Conservation (phyloP, 1,139 yeast genomes). For the Yamadazyma dendronema region DNA sequence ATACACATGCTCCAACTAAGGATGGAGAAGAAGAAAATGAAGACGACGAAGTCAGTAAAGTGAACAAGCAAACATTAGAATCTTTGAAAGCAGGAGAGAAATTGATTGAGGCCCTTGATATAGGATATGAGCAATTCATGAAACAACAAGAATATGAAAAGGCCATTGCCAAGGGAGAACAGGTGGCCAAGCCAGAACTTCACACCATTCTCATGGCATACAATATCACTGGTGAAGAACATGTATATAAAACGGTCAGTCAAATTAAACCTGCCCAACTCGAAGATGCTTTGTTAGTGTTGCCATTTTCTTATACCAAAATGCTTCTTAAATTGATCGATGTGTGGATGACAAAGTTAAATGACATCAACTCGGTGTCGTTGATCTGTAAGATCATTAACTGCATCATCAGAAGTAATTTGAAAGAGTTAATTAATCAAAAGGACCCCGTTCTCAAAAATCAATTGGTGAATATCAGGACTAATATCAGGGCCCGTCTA, state of each 20-base stretch:
- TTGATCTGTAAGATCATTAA: constrained; percentile 72
- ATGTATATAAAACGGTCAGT: constrained; percentile 68
- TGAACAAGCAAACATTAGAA: constrained; percentile 82
- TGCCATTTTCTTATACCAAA: constrained; percentile 84
- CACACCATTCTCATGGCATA: constrained; percentile 72
- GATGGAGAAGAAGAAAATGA: constrained; percentile 50
- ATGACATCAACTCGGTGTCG: constrained; percentile 51
- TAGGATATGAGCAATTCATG: constrained; percentile 71
- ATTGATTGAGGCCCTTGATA: constrained; percentile 86
- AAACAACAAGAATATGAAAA: constrained; percentile 48
- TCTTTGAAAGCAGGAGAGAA: constrained; percentile 94
- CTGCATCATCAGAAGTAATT: constrained; percentile 69
- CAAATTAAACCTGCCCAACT: constrained; percentile 80
- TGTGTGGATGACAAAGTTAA: constrained; percentile 60
- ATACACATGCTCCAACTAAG: constrained; percentile 38
- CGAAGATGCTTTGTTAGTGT: constrained; percentile 86
- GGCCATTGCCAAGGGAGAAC: constrained; percentile 34
- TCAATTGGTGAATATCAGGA: constrained; percentile 58
- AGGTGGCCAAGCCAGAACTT: constrained; percentile 59
- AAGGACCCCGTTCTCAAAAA: constrained; percentile 59
- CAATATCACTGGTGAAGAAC: constrained; percentile 68
- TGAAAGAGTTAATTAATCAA: constrained; percentile 70
- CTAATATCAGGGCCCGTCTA: constrained; percentile 55
- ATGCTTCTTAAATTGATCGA: constrained; percentile 70
- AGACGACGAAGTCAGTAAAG: constrained; percentile 60